These are phyloP conservation scores for Abrus precatorius DNA, from an alignment of 306 rosid genomes.

Conservation along the genomic window DNA sequence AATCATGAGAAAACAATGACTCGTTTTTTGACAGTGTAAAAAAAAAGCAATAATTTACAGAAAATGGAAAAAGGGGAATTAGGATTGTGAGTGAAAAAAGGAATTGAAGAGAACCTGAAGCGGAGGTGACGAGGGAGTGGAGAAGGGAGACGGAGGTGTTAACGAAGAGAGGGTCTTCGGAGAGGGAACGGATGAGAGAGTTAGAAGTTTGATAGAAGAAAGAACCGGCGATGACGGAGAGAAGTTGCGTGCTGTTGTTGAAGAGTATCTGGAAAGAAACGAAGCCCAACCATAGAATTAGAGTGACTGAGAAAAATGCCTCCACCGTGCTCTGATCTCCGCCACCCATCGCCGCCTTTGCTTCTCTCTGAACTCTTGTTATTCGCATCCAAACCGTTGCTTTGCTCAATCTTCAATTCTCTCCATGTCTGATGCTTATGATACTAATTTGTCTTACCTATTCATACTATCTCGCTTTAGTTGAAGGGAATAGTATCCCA, in stretches of 20 bases:
- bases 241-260: conserved; percentile 60
- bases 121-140: conserved; percentile 75
- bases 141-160: conserved; percentile 93
- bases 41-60: too few species aligned
- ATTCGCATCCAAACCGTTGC: background rate
- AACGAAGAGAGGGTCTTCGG: conserved; percentile 75
- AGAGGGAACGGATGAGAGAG: conserved; percentile 57
- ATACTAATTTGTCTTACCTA: too few species aligned
- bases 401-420: background rate
- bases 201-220: conserved; percentile 74
- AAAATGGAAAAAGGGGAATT: too few species aligned
- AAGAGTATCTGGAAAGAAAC: conserved; percentile 64
- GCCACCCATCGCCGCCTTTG: conserved; percentile 49
- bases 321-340: conserved; percentile 48
- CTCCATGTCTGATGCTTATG: too few species aligned
- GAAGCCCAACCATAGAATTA: conserved; percentile 69
- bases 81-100: background rate
- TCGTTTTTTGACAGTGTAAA: too few species aligned
- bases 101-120: conserved; percentile 66
- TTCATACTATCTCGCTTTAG: too few species aligned
- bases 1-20: too few species aligned
- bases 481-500: too few species aligned
- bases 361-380: background rate
- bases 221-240: conserved; percentile 65
- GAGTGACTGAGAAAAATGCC: conserved; percentile 67